These are phyloP conservation scores for Ganoderma resinaceum DNA, from an alignment of 1,284 basidiomycete genomes.

Conservation along the genomic window DNA sequence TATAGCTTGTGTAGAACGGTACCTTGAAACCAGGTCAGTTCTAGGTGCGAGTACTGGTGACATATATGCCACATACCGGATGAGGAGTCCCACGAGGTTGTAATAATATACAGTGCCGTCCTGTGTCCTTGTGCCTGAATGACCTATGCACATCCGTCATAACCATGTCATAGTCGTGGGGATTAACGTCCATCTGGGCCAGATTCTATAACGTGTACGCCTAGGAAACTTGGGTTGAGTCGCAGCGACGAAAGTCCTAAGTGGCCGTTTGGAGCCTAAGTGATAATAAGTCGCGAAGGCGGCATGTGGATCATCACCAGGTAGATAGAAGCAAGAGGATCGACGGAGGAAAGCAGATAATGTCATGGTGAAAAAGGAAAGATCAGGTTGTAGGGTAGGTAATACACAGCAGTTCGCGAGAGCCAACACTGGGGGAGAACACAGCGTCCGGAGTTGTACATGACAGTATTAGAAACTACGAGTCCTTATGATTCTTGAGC, in stretches of 20 bases:
- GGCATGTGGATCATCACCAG: neutral
- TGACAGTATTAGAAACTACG: neutral
- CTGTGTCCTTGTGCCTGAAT: neutral
- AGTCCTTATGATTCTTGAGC: neutral
- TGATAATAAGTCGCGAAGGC: neutral
- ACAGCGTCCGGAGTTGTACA: neutral
- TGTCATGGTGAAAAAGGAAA: neutral
- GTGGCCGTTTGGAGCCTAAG: neutral
- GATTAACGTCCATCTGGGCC: neutral
- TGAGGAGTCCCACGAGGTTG: neutral
- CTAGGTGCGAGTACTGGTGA: neutral
- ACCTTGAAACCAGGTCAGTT: neutral
- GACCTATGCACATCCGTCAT: neutral
- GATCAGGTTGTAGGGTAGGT: conserved; percentile 2
- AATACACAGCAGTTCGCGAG: conserved; percentile 1
- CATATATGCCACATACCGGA: neutral
- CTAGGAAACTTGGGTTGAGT: neutral
- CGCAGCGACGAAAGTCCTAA: neutral
- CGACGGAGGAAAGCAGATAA: neutral
- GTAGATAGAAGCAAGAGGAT: too few relatives aligned
- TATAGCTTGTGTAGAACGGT: neutral
- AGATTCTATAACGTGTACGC: neutral
- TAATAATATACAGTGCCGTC: neutral
- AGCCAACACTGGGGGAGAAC: neutral
- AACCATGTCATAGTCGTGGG: neutral